Conservation (phyloP, 352 stramenopile genomes). For the Phytophthora megakarya region DNA sequence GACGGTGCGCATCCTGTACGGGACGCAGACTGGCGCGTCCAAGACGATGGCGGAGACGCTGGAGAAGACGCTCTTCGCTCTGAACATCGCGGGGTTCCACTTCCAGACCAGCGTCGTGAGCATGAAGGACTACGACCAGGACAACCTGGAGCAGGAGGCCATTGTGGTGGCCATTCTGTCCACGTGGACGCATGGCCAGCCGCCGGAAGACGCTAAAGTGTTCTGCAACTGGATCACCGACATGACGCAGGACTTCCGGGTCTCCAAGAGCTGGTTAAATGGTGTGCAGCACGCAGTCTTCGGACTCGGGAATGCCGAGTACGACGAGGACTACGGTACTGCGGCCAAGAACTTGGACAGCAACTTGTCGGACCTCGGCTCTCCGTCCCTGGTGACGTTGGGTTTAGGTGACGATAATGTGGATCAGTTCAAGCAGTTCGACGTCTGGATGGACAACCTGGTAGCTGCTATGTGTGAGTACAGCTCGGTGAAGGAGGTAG, state of each 20-base stretch:
- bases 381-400: conserved; percentile 57
- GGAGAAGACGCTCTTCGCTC: conserved; percentile 78
- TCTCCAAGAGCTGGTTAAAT: conserved; percentile 83
- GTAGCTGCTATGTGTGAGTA: conserved; percentile 80
- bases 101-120: conserved; percentile 85
- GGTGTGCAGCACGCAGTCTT: conserved; percentile 80
- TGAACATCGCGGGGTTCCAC: conserved; percentile 80
- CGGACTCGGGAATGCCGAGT: conserved; percentile 87
- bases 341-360: conserved; percentile 77
- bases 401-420: conserved; percentile 84
- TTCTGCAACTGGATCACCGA: conserved; percentile 90
- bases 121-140: conserved; percentile 90
- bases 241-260: conserved; percentile 90
- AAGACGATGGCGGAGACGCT: conserved; percentile 78
- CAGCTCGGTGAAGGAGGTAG: conserved; percentile 46
- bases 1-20: conserved; percentile 85
- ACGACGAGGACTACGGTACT: conserved; percentile 87
- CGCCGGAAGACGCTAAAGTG: conserved; percentile 73
- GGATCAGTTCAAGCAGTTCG: conserved; percentile 83
- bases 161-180: conserved; percentile 87
- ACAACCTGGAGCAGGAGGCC: conserved; percentile 88
- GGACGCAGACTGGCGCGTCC: conserved; percentile 84
- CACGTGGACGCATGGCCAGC: conserved; percentile 82
- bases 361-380: conserved; percentile 68
- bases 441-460: conserved; percentile 81